phyloP scores from a whole-genome alignment of 129 eudicot genomes.

The Centrapalus pauciflorus region DNA sequence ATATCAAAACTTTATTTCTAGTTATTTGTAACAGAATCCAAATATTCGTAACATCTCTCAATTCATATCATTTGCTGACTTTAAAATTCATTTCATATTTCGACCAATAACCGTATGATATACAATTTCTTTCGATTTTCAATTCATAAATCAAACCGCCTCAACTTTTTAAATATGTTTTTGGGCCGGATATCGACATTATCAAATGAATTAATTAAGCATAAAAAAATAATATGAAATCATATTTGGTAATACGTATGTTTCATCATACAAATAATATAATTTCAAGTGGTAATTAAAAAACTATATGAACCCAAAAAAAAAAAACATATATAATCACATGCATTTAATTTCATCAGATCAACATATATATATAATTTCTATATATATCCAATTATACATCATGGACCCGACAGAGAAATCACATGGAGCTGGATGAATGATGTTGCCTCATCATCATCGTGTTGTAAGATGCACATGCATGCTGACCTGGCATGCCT shows the following conservation, averaged over 20 bases:
- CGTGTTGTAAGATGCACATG: slow-evolving; percentile 30
- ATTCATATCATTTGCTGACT: too few species aligned
- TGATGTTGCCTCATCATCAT: slow-evolving; percentile 2
- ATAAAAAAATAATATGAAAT: neutral
- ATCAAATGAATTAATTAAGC: too few species aligned
- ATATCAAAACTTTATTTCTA: too few species aligned
- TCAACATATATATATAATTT: too few species aligned
- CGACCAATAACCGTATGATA: too few species aligned
- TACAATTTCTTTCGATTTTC: too few species aligned
- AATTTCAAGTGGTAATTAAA: neutral
- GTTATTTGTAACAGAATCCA: too few species aligned
- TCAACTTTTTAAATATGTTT: too few species aligned
- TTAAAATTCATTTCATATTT: too few species aligned
- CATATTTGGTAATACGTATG: neutral
- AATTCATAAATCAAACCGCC: too few species aligned
- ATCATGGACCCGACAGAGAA: neutral
- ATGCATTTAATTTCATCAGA: neutral
- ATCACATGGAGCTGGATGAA: slow-evolving; percentile 12
- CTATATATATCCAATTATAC: neutral
- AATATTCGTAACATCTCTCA: too few species aligned
- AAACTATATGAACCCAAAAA: neutral
- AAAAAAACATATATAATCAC: neutral
- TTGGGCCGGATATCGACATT: too few species aligned
- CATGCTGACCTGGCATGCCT: slow-evolving; percentile 36
- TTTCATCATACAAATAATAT: neutral